Evolutionary conservation across 257 asterid species (phyloP), one percentile per base, ranked within the genome.

Genomic region (Eucommia ulmoides): DNA sequence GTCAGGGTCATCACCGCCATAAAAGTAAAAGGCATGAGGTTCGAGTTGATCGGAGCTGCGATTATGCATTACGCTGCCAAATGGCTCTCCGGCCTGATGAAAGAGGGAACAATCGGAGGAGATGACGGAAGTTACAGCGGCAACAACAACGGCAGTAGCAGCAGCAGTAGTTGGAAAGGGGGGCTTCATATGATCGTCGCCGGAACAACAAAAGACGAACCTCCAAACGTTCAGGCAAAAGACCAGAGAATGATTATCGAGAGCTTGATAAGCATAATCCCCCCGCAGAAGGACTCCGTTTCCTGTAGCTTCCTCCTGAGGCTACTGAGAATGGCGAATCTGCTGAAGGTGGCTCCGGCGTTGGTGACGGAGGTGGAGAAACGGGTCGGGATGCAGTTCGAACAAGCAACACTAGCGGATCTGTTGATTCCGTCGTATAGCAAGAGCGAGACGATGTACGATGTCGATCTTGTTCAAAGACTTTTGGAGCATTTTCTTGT

Each of bases 301-400:
- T 55, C 97, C 0, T 88, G 97, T 54, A 80, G 96, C 67, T 88
- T 88, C 67, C 93, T 88, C 24, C 86, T 88, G 10, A 48, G 85
- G 53, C 73, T 82, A 35, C 42, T 84, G 54, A 67, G 93, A 53
- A 82, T 70, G 91, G 89, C 96, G 0, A 82, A 74, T 70, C 64
- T 84, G 95, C 52, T 78, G 63, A 84, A 78, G 58, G 97, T 76
- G 16, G 89, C 97, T 2, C 83, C 86, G 5, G 97, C 97, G n/a
- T 58, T 88, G 55, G 81, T 84, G 2, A 88, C 96, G 2, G 97
- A 88, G 70, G 62, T 88, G 69, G 97, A 88, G 51, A 88, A 88
- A 55, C 73, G 93, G 17, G 96, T 84, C 0, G 97, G 97, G 50
- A 88, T 88, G 97, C 96, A 84, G 51, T 73, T 88, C 23, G 97